phyloP scores from a whole-genome alignment of 2,329 filamentous ascomycete genomes.

The Trichoderma oligosporum region DNA sequence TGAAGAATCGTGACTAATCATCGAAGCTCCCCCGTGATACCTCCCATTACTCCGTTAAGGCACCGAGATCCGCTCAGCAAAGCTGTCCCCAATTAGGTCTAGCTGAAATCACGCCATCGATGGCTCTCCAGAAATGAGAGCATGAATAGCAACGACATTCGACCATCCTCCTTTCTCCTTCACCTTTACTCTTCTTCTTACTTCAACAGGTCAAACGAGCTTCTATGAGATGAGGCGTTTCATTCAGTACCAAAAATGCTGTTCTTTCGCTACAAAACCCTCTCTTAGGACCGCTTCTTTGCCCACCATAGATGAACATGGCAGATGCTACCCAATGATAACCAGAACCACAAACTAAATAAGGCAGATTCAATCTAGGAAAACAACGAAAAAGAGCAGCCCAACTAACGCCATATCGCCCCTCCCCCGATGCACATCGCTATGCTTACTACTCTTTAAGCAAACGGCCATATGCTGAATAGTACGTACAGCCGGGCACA shows the following conservation, averaged over 20 bases:
- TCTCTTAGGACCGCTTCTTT: constrained; percentile 3
- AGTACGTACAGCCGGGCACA: constrained; percentile 67
- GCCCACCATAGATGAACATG: neutral
- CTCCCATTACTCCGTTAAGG: neutral
- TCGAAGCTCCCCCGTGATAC: neutral
- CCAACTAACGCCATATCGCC: constrained; percentile 9
- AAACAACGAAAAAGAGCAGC: neutral
- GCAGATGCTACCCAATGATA: constrained; percentile 15
- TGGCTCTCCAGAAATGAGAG: constrained; percentile 24
- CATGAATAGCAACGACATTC: constrained; percentile 23
- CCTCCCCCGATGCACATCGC: neutral
- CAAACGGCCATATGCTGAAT: constrained; percentile 58
- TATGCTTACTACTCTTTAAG: constrained; percentile 36
- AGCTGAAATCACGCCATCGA: constrained; percentile 35
- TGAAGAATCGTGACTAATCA: neutral
- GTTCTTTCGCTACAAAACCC: constrained; percentile 16
- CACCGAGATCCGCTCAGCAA: constrained; percentile 11
- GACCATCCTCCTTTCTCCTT: constrained; percentile 18
- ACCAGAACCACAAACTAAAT: constrained; percentile 17
- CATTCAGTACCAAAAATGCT: constrained; percentile 24
- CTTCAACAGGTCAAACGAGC: neutral
- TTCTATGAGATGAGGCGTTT: constrained; percentile 21
- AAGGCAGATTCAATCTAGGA: neutral
- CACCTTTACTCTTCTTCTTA: constrained; percentile 23
- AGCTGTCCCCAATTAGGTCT: constrained; percentile 24